phyloP scores from a whole-genome alignment of 2,329 filamentous ascomycete species.

The Epicoccum nigrum region DNA sequence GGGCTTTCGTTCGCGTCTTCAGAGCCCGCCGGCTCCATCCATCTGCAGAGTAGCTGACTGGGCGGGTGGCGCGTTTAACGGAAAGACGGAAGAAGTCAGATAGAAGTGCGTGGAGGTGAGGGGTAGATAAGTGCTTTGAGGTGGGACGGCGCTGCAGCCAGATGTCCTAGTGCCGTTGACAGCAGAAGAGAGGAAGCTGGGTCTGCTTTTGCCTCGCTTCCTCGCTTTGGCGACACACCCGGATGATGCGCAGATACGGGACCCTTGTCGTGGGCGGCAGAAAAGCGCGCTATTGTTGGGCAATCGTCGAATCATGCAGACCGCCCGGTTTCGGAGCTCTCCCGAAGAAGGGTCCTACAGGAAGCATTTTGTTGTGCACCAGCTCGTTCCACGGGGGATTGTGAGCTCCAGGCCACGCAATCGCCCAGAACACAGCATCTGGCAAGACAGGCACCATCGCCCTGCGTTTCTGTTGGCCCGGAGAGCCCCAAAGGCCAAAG shows the following conservation, averaged over 20 bases:
- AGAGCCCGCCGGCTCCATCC: constrained; percentile 49
- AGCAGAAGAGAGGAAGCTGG: constrained; percentile 17
- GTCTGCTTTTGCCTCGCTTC: constrained; percentile 19
- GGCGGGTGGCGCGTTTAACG: constrained; percentile 29
- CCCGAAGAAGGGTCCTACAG: constrained; percentile 10
- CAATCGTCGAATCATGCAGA: background rate
- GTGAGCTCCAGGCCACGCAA: constrained; percentile 11
- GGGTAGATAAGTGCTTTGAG: constrained; percentile 23
- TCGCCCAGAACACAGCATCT: constrained; percentile 18
- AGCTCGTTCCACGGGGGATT: constrained; percentile 8
- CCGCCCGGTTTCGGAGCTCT: constrained; percentile 14
- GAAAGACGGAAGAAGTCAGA: constrained; percentile 21
- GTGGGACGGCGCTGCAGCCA: constrained; percentile 25
- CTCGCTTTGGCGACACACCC: constrained; percentile 14
- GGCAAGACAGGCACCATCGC: constrained; percentile 18
- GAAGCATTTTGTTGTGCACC: constrained; percentile 9
- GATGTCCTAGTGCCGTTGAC: constrained; percentile 21
- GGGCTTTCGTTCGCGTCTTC: constrained; percentile 35
- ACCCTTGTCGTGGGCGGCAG: constrained; percentile 15
- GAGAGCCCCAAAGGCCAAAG: constrained; percentile 10
- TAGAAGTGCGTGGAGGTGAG: constrained; percentile 21
- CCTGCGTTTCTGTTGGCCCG: constrained; percentile 8
- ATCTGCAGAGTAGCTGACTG: constrained; percentile 41
- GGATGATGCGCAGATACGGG: constrained; percentile 20
- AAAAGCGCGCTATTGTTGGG: constrained; percentile 6